Evolutionary conservation across 352 stramenopile species (phyloP), one percentile per base, ranked within the genome.

Genomic region (Phytophthora europaea): DNA sequence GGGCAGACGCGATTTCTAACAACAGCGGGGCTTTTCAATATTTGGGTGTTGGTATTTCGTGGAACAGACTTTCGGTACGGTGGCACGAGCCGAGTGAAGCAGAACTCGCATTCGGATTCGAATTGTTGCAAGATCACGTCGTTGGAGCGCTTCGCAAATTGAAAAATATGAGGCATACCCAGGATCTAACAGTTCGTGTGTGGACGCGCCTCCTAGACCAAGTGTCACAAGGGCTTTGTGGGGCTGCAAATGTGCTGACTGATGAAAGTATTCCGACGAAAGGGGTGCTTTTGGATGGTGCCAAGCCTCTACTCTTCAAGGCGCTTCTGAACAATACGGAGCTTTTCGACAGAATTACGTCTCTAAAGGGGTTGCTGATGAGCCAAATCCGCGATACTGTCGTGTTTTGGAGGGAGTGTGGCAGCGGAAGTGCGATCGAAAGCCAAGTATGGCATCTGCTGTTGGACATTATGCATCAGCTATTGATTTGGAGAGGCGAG

Each of bases 1-100:
- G 83, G 85, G 16, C 31, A 3, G 57, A 82, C 38, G 84, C 81
- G 15, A 84, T 70, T 9, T 83, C 72, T 31, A 57, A 58, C 16
- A 65, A 78, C 8, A 84, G 73, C 51, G 79, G 81, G 20, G 83
- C 85, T 65, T 90, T 87, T 53, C 84, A 93, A 48, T 94, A 89
- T 59, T 62, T 94, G 10, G 87, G 87, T 3, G 56, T 72, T 23
- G 75, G 73, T 0, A 58, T 90, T 58, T 83, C 81, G 20, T 93
- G 84, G 84, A 85, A 84, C 40, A 75, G 77, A 16, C 47, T 93
- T 6, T 71, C 69, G 2, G 68, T 90, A 3, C 43, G 65, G n/a
- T 94, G 87, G 87, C 84, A 94, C 26, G 84, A 93, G 53, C 87
- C 87, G 18, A 82, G 77, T 56, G 78, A 81, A 58, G 54, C 65